Base-by-base conservation (phyloP, 2,329 filamentous ascomycete genomes). In the Fusarium nelsonii region DNA sequence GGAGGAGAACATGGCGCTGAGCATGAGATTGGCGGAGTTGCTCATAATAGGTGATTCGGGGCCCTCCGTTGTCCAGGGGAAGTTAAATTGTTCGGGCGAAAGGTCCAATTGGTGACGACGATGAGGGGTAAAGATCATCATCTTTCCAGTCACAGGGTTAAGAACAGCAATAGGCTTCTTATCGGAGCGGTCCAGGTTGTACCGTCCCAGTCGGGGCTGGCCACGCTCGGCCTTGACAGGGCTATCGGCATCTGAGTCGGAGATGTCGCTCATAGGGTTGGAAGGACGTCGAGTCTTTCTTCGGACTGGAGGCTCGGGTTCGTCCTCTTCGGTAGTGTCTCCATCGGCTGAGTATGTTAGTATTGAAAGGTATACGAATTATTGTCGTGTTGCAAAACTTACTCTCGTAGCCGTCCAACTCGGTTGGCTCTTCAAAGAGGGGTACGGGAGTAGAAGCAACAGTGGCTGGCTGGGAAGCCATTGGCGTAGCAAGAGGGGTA, bases 1-100 rank as follows among this genome's bases (percentile, higher is more conserved):
- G 57, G 82, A 83, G 2, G 85, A 85, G 56, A 89, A 85, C 80
- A 93, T 89, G 71, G 90, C 90, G 49, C 90, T 90, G 81, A 94
- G 89, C 91, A 94, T 94, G 69, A 94, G 85, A 62, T 93, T 91
- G 58, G 90, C 89, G 18, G 89, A 87, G 62, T 91, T 90, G 75
- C 84, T 88, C 64, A 91, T 80, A 74, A 92, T 88, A 16, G 90
- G 88, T 0, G 83, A 83, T 6, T 81, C 75, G 55, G 83, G 78
- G 37, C 81, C 73, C 56, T 81, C 75, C 49, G 78, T 74, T n/a
- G 81, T 73, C 74, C 82, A 84, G 18, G 83, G 78, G 56, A 86
- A 75, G 58, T 86, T 83, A 74, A 87, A 87, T 50, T 85, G 83
- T 75, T 87, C 86, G 0, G 85, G 85, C 0, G 85, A 86, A 23